phyloP scores from a whole-genome alignment of 208 protist genomes.

The Zelonia costaricensis region DNA sequence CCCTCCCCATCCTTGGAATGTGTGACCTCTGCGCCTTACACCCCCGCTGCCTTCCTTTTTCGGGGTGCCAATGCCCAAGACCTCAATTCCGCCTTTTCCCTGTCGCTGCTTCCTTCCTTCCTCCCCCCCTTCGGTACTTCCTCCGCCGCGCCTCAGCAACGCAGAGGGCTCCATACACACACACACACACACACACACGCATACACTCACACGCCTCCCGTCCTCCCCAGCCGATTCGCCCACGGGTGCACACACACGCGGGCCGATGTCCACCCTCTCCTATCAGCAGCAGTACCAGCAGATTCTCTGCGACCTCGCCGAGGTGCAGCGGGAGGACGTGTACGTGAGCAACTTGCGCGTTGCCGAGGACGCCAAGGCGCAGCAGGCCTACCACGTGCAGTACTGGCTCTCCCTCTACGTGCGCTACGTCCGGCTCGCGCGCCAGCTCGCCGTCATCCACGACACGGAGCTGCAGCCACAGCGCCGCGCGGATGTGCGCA shows the following conservation, averaged over 20 bases:
- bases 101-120: no score
- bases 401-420: constrained; percentile 91
- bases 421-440: constrained; percentile 86
- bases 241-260: not conserved
- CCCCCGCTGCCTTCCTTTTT: no score
- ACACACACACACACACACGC: not conserved
- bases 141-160: no score
- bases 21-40: no score
- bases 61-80: no score
- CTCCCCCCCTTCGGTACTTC: no score
- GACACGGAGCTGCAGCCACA: constrained; percentile 95
- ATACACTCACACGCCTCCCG: not conserved
- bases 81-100: no score
- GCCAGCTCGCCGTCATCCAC: constrained; percentile 80
- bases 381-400: constrained; percentile 67
- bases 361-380: constrained; percentile 36
- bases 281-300: constrained; percentile 83
- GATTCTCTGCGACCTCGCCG: constrained; percentile 63
- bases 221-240: not conserved
- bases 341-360: constrained; percentile 43
- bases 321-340: constrained; percentile 70
- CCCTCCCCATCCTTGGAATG: no score
- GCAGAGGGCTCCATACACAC: not conserved
- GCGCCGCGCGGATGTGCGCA: constrained; percentile 90
- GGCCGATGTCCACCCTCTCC: constrained; percentile 79